Percentiles rank a stretch among this genome's conserved stretches.
phyloP scores from a whole-genome alignment of 106 monocot species.

The Dioscorea dumetorum region DNA sequence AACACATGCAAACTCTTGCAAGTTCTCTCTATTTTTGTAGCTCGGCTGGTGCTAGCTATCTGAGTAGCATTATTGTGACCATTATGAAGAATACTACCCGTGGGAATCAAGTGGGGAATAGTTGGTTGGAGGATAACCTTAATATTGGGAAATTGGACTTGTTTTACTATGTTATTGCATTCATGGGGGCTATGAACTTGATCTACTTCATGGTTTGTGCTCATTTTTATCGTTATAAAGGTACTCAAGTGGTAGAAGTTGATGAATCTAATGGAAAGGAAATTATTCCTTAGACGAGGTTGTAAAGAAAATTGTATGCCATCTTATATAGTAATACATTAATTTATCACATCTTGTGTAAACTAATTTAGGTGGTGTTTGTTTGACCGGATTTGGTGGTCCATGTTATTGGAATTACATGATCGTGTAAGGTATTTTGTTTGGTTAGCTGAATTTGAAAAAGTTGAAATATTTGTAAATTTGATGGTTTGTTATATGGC shows the following conservation, averaged over 20 bases:
- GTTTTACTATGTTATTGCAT: constrained; percentile 53
- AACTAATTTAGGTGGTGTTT: too few species aligned
- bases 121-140: constrained; percentile 49
- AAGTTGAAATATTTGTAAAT: too few species aligned
- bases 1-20: constrained; percentile 20
- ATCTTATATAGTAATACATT: too few species aligned
- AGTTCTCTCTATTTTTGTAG: constrained; percentile 27
- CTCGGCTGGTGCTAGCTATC: constrained; percentile 11
- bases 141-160: constrained; percentile 39
- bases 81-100: constrained; percentile 11
- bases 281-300: too few species aligned
- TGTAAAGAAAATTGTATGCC: too few species aligned
- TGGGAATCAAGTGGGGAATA: constrained; percentile 4
- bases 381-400: too few species aligned
- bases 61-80: constrained; percentile 8
- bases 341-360: too few species aligned
- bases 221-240: constrained; percentile 66
- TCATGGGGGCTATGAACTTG: constrained; percentile 30
- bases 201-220: constrained; percentile 50
- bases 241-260: neutral
- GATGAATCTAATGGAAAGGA: neutral
- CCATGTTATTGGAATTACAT: too few species aligned
- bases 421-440: too few species aligned
- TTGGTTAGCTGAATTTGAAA: too few species aligned
- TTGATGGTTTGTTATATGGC: too few species aligned